Conservation (phyloP, 2,329 filamentous ascomycete genomes). For the Fusarium pseudocircinatum region DNA sequence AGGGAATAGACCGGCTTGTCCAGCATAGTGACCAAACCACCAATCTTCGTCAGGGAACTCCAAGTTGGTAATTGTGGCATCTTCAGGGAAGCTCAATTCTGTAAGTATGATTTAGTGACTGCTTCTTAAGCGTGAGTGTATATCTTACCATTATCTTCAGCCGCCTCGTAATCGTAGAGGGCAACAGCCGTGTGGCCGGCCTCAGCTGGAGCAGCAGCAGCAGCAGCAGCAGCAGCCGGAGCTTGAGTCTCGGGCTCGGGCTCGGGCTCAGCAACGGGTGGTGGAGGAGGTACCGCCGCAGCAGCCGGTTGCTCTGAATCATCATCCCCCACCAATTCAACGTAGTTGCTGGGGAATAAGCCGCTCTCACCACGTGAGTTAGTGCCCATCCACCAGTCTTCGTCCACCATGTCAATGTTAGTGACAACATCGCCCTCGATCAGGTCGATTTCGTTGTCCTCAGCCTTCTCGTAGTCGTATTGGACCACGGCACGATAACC, state of each 20-base stretch:
- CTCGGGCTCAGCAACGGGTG: constrained; percentile 47
- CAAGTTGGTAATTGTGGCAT: constrained; percentile 81
- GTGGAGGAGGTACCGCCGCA: constrained; percentile 42
- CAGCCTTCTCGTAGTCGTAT: constrained; percentile 97
- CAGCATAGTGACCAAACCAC: constrained; percentile 92
- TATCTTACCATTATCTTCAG: constrained; percentile 83
- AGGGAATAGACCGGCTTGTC: constrained; percentile 84
- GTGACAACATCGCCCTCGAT: constrained; percentile 87
- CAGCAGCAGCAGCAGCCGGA: too few species aligned
- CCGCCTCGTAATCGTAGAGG: constrained; percentile 95
- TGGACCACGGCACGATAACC: constrained; percentile 82
- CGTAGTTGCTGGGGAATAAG: constrained; percentile 97
- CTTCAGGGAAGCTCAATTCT: constrained; percentile 87
- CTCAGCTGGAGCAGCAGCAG: constrained; percentile 48
- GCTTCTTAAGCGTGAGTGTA: background rate
- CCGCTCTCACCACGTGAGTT: constrained; percentile 86
- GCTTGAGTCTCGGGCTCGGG: constrained; percentile 35
- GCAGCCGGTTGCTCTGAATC: constrained; percentile 53
- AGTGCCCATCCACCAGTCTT: constrained; percentile 98
- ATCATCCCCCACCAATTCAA: constrained; percentile 81
- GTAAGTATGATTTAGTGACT: constrained; percentile 39
- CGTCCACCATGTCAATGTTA: constrained; percentile 96
- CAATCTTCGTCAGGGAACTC: constrained; percentile 99
- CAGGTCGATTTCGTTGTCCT: constrained; percentile 95
- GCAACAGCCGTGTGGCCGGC: constrained; percentile 79